Evolutionary conservation across 257 asterid species (phyloP), one percentile per base, ranked within the genome.

Genomic region (Gardenia jasminoides): DNA sequence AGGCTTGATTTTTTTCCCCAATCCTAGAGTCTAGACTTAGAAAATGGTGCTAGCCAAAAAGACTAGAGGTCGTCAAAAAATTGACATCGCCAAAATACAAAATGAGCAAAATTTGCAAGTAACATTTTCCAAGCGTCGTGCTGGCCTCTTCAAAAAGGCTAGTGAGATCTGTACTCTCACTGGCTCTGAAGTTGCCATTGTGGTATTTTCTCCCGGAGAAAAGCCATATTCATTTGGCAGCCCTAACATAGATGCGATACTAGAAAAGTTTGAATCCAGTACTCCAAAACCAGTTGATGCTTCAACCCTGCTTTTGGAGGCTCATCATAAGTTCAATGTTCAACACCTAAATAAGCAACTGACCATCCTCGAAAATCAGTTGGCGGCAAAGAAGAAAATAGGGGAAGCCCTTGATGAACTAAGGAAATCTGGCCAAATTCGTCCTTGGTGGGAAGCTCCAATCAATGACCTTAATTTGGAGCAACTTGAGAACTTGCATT

Each of bases 271-370:
- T 30, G 62, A 47, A 33, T 26, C 44, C 7, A 41, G 33, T n/a
- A 41, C 43, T 5, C n/a, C 62, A 10, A 71, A 79, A 1, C 74
- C 80, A 11, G 10, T 19, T 6, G 61, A 54, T 64, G 52, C 75
- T 4, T 16, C 69, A 11, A 74, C 73, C 66, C 82, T 79, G 0
- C 65, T 88, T 26, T 54, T 89, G 8, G 90, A 89, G 81, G 90
- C 91, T 13, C 89, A 82, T 67, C 83, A 91, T 22, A 84, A 82
- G 76, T 86, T 88, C 7, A 68, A 81, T 7, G 73, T 89, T 46
- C 87, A 86, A 8, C 86, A 74, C 9, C 89, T 85, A n/a, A 92
- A 88, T 77, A 15, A 78, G 39, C 86, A 89, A 71, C 87, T 92
- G 41, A 82, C 86, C 12, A 85, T 77, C 7, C 61, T 82, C 0